Base-by-base conservation (phyloP, 2,329 filamentous ascomycete genomes). In the Davidsoniella australis region DNA sequence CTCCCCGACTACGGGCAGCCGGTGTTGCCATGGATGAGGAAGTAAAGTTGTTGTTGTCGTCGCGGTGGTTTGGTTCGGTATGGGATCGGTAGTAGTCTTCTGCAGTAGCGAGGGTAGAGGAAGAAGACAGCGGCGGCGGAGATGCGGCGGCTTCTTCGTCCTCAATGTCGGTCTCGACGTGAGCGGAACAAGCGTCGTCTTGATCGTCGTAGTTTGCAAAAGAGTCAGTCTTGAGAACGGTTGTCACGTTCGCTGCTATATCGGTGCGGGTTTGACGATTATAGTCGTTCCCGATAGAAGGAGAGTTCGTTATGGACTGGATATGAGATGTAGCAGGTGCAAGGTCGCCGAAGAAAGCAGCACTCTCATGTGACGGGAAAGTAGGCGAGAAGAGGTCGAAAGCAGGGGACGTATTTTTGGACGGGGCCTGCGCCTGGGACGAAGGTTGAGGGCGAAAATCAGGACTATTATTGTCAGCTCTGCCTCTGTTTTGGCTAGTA, bases 321-420 rank as follows among this genome's bases (percentile, higher is more conserved):
- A 38, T 26, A 41, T 29, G n/a, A 8, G 39, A 17, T 7, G 36
- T 20, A 14, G 23, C 10, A 14, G 43, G 7, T 14, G 33, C 42
- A 52, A 49, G 43, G 24, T 52, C 47, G 50, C 47, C 37, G 39
- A 49, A 45, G 44, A 43, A 49, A 9, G 46, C 18, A 20, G 18
- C 33, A 38, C 47, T 49, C 37, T 47, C 43, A 49, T 52, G 50
- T 46, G 50, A 42, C 20, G 41, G 39, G 16, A 49, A 24, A 24
- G 46, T 38, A 6, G 50, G 47, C 33, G 50, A 47, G 12, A 49
- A 49, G 5, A 49, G 24, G 29, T 41, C 47, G 29, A 46, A 49
- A 36, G 47, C 46, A 14, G 45, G 38, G 29, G 43, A 26, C 16
- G 26, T 37, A 18, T 23, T 10, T 20, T 29, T 23, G 20, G 48